Evolutionary conservation across 2,329 filamentous ascomycete genomes (phyloP), one percentile per base, ranked within the genome.

Genomic region (Sporothrix humicola): DNA sequence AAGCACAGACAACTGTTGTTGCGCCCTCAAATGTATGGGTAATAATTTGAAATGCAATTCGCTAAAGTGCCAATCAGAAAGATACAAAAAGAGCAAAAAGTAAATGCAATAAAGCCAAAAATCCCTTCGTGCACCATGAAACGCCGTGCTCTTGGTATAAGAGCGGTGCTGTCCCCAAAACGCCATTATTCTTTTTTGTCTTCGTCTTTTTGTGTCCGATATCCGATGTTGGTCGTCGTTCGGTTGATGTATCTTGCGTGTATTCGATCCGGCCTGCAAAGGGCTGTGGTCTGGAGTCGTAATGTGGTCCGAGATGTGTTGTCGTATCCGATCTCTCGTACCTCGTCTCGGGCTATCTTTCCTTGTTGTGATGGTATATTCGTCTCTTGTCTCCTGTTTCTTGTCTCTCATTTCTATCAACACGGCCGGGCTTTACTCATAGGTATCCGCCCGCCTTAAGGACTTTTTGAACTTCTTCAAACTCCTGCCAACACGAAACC

Each of bases 381-480:
- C 7, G 31, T 48, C 6, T n/a, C 12, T 9, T 48, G n/a, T 26
- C 9, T 46, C n/a, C 26, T 12, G 37, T 46, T n/a, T 65, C 10
- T 3, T 2, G 56, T 9, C 26, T 15, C 54, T 13, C 23, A 15
- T 12, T 20, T 37, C 56, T 2, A 42, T 37, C 56, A 9, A 42
- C n/a, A 26, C 37, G 44, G 17, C 69, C 5, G 31, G 31, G 31
- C 31, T 31, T 58, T 58, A 59, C 44, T 80, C 81, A 86, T 56
- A 85, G 52, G 56, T 85, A 77, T n/a, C 85, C 85, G 20, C 77
- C 76, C 13, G 81, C 77, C 79, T 82, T 82, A 73, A 86, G 80
- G 48, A 80, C 79, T 15, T 76, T 77, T 69, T 81, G 76, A 73
- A 85, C 76, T 54, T 81, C 77, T 73, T 85, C 81, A 73, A 76